Evolutionary conservation across 148 eudicot species (phyloP).

Genomic region (Camellia japonica): DNA sequence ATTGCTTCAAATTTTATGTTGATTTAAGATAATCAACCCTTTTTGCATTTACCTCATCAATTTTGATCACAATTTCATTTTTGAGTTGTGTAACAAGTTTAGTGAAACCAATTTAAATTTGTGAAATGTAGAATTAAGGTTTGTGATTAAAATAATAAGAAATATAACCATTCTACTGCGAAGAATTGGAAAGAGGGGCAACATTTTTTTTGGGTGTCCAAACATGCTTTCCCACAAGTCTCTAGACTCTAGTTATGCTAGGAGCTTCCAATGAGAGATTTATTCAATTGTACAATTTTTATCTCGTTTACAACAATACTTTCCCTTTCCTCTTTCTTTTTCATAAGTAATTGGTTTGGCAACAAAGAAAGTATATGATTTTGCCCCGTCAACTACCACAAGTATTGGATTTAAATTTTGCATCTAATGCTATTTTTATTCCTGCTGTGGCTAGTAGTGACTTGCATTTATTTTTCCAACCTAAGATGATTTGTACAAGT

Average conservation of each 20-base stretch:
- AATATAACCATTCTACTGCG: neutral
- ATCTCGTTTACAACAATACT: neutral
- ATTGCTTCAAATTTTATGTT: too few relatives aligned
- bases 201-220: neutral
- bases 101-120: neutral
- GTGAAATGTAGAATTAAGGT: neutral
- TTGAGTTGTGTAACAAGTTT: neutral
- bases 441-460: too few relatives aligned
- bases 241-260: neutral
- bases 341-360: too few relatives aligned
- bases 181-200: neutral
- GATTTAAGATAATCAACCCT: too few relatives aligned
- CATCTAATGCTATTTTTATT: too few relatives aligned
- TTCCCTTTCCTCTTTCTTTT: neutral
- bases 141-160: neutral
- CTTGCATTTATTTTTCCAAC: too few relatives aligned
- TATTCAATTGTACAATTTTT: neutral
- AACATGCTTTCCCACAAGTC: neutral
- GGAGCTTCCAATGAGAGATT: slow-evolving; percentile 2
- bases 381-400: too few relatives aligned
- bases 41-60: too few relatives aligned
- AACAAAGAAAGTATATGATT: neutral
- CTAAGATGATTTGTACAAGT: too few relatives aligned
- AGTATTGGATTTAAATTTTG: too few relatives aligned
- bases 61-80: too few relatives aligned